Base-by-base conservation (phyloP, 352 stramenopile genomes). In the Halophytophthora batemanensis region DNA sequence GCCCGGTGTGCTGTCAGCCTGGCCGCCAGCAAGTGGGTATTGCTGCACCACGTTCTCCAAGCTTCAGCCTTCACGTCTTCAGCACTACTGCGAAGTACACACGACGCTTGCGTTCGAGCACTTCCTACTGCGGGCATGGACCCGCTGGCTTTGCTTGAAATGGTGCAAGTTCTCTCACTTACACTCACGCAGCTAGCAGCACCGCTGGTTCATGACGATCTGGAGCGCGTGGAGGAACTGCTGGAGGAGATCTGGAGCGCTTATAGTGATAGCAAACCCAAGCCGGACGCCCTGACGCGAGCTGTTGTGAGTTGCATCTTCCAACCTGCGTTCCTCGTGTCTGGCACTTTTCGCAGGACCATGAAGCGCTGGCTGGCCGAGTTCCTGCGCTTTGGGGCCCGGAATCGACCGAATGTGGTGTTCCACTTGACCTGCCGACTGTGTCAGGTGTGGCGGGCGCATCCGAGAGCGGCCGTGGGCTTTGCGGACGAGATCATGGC, bases 391-490 rank as follows among this genome's bases (percentile, higher is more conserved):
- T 90, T 88, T 50, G 83, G 78, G 29, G 56, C 77, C 19, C 53
- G 64, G 5, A 61, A 89, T 35, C 67, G 83, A 5, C 83, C 83
- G 3, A 91, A 91, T 41, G 83, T 90, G 13, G 60, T 93, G 14
- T 93, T 87, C 60, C 83, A 93, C 66, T 39, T 93, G 22, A 45
- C 71, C 25, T 90, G 77, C 33, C 76, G 76, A 2, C 59, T 93
- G 17, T 80, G 61, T 5, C 78, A 87, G 54, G 61, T 80, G 31
- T 91, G 80, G 80, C 73, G 79, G 12, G 66, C 74, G 6, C 65
- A 74, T 10, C 83, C 79, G 3, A 40, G 52, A 0, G 51, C 71
- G 11, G 78, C 81, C 23, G 44, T 75, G 21, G 53, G 58, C 14
- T 93, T 86, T 49, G 53, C 69, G 4, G 73, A 87, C 15, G 81